Conservation (phyloP, 495 filamentous ascomycete genomes). For the Amniculicola lignicola region DNA sequence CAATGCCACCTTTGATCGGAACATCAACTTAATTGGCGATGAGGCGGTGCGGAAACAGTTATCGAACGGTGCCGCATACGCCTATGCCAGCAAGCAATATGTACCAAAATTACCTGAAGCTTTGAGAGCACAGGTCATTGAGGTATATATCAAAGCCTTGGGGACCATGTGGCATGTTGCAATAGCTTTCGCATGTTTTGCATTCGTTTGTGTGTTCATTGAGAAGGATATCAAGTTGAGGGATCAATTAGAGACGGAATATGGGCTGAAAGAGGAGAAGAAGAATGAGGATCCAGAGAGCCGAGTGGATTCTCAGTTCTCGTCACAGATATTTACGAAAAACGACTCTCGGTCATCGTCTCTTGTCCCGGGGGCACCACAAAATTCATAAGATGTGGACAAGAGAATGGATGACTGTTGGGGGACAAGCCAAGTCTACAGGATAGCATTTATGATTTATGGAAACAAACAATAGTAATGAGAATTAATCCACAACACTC, state of each 20-base stretch:
- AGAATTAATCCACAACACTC: no score
- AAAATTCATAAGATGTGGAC: no score
- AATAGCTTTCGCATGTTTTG: constrained; percentile 29
- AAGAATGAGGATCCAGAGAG: no score
- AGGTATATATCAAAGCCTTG: constrained; percentile 33
- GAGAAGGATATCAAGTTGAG: constrained; percentile 38
- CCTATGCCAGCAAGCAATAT: not conserved
- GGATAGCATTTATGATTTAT: no score
- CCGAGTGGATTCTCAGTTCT: no score
- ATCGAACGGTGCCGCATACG: constrained; percentile 12
- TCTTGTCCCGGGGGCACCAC: no score
- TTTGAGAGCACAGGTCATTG: constrained; percentile 13
- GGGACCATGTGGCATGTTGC: constrained; percentile 33
- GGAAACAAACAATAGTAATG: no score
- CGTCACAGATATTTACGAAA: no score
- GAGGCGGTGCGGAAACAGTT: not conserved
- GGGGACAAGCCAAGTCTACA: no score
- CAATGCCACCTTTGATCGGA: constrained; percentile 41
- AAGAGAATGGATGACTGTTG: no score
- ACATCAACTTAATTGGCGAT: not conserved
- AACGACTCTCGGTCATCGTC: no score
- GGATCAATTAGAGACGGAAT: constrained; percentile 41
- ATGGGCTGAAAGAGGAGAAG: constrained; percentile 29
- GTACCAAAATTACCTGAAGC: not conserved
- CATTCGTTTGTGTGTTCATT: constrained; percentile 31